Evolutionary conservation across 2,329 filamentous ascomycete genomes (phyloP), one percentile per base, ranked within the genome.

Genomic region (Trichoderma koningiopsis): DNA sequence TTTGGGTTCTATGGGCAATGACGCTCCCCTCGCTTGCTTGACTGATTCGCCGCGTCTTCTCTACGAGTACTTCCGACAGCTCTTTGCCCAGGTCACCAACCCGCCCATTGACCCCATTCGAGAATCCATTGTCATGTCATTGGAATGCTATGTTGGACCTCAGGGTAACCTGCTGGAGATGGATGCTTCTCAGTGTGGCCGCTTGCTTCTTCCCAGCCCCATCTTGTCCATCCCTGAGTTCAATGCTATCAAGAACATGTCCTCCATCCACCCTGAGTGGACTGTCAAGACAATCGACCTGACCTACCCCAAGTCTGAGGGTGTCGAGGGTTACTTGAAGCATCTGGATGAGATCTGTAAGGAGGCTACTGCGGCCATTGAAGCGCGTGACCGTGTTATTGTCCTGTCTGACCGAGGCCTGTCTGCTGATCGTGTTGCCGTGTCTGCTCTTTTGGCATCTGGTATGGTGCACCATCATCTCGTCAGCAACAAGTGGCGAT

Each of bases 61-160:
- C 24, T 97, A 92, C 80, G 95, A 97, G 81, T 98, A 98, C 83
- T 98, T 98, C 90, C 90, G 95, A 72, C 93, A 98, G 84, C 90
- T 98, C 55, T 98, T 98, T 80, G 95, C 95, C 11, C 95, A 98
- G 83, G 95, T 98, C 79, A 98, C 95, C 71, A 98, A 98, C 81
- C 95, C 95, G 74, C 95, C 95, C 16, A 98, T 98, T 77, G 95
- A 98, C 77, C 95, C 95, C 37, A 98, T 98, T 75, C 88, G 95
- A 81, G 95, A 98, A 85, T 95, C 94, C 33, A 96, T 97, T 76
- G 95, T 98, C 81, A 98, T 98, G 95, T 97, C 95, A 68, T 84
- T 98, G 52, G 94, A 97, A 79, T 96, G 95, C 76, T 98, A 97
- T 78, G 92, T 98, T 74, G 95, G 95, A 60, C 95, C 95, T 57